Conservation (phyloP, 306 rosid genomes). For the Psophocarpus tetragonolobus region DNA sequence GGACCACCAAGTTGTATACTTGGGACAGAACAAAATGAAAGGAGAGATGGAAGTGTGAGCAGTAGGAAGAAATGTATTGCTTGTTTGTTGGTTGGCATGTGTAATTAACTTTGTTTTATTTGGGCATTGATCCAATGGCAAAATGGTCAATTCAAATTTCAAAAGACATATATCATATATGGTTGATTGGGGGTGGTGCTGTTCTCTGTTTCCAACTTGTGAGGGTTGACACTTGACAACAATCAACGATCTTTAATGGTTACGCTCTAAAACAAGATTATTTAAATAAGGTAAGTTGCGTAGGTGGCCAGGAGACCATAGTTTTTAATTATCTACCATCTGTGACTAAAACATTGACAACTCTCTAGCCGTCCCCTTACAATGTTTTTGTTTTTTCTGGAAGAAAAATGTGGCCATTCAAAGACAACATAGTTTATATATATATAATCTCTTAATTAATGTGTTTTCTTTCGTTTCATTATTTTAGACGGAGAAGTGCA, state of each 20-base stretch:
- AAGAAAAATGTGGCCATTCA: slow-evolving; percentile 38
- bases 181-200: not conserved
- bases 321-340: slow-evolving; percentile 10
- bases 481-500: slow-evolving; percentile 12
- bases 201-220: slow-evolving; percentile 15
- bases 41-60: not conserved
- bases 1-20: not conserved
- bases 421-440: slow-evolving; percentile 46
- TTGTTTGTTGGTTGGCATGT: not conserved
- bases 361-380: slow-evolving; percentile 34
- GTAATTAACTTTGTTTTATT: slow-evolving; percentile 19
- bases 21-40: not conserved
- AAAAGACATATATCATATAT: no score
- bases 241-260: slow-evolving; percentile 14
- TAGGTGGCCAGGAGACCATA: slow-evolving; percentile 42
- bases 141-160: slow-evolving; percentile 25
- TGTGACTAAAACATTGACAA: slow-evolving; percentile 47
- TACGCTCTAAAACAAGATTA: not conserved
- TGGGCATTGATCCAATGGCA: not conserved
- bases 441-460: slow-evolving; percentile 27
- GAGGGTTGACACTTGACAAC: slow-evolving; percentile 34
- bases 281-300: slow-evolving; percentile 13
- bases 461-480: slow-evolving; percentile 28
- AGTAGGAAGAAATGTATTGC: not conserved
- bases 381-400: slow-evolving; percentile 37